Evolutionary conservation across 148 eudicot genomes (phyloP).

Genomic region (Agrostemma githago): DNA sequence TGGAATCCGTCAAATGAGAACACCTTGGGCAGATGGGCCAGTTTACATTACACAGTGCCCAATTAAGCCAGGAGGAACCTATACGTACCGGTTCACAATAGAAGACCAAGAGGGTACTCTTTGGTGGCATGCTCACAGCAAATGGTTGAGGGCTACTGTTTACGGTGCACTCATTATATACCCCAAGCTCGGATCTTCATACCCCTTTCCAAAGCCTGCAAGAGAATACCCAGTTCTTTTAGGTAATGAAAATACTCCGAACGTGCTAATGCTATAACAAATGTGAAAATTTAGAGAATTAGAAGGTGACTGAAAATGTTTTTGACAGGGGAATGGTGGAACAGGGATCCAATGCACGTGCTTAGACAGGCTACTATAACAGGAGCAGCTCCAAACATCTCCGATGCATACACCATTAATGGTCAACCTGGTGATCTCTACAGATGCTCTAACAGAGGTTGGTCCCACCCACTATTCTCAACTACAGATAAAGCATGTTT

Average conservation of each 20-base stretch:
- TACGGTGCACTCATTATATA: conserved; percentile 73
- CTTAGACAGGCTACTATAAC: conserved; percentile 53
- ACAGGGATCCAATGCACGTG: conserved; percentile 64
- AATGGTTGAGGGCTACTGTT: conserved; percentile 86
- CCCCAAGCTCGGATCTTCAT: conserved; percentile 59
- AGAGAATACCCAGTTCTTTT: conserved; percentile 62
- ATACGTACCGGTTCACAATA: conserved; percentile 70
- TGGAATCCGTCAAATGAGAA: conserved; percentile 76
- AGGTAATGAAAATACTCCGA: conserved; percentile 35
- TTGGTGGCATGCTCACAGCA: conserved; percentile 98
- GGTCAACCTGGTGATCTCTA: conserved; percentile 87
- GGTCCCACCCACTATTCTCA: not conserved
- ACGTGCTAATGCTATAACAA: not conserved
- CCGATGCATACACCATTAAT: conserved; percentile 80
- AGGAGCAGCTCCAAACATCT: conserved; percentile 76
- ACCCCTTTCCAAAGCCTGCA: conserved; percentile 68
- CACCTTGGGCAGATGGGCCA: conserved; percentile 96
- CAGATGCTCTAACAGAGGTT: conserved; percentile 74
- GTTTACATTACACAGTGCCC: conserved; percentile 89
- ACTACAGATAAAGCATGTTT: not conserved
- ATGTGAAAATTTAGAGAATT: not conserved
- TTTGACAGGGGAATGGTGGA: conserved; percentile 90
- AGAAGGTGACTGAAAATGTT: conserved; percentile 10
- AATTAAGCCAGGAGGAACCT: conserved; percentile 65
- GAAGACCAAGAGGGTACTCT: conserved; percentile 82